A percentile compares a stretch with the other conserved stretches of the same genome.
These are phyloP conservation scores for Nematocida displodere DNA, from an alignment of 371 early-diverging fungal species.

Conservation along the genomic window DNA sequence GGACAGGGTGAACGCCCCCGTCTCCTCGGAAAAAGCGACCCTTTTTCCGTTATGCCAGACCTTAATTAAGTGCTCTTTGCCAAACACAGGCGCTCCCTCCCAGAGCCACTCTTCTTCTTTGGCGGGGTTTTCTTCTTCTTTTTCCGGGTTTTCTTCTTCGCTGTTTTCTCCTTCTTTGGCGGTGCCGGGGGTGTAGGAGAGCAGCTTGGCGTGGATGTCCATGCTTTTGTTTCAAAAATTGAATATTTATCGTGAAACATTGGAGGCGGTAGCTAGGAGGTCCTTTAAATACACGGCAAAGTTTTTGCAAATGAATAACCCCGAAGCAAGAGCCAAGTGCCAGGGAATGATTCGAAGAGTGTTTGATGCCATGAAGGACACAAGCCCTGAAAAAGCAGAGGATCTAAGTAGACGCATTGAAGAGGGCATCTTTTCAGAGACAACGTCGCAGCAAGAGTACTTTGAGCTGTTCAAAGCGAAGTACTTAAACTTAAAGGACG, in stretches of 20 bases:
- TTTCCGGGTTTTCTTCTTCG: too few relatives aligned
- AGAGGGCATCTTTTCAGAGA: conserved; percentile 23
- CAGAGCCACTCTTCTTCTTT: conserved; percentile 39
- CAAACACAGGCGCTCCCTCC: conserved; percentile 48
- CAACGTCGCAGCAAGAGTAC: conserved; percentile 25
- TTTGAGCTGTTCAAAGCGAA: conserved; percentile 58
- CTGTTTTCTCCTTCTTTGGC: too few relatives aligned
- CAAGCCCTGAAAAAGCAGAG: neutral
- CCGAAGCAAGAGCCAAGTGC: conserved; percentile 18
- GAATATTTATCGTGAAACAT: too few relatives aligned
- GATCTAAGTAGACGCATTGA: conserved; percentile 29
- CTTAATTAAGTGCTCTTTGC: neutral
- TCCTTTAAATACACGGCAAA: too few relatives aligned
- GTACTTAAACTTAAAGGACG: conserved; percentile 63
- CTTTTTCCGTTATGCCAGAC: conserved; percentile 23
- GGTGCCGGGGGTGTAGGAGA: too few relatives aligned
- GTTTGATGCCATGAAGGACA: conserved; percentile 22
- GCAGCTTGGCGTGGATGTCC: too few relatives aligned
- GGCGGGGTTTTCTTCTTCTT: too few relatives aligned
- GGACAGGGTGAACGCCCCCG: conserved; percentile 4
- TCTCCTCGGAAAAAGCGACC: neutral
- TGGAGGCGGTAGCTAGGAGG: too few relatives aligned
- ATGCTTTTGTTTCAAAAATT: too few relatives aligned
- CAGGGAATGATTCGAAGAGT: conserved; percentile 31
- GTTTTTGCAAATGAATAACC: conserved; percentile 32